Percentiles rank a stretch among this genome's conserved stretches.
Evolutionary conservation across 345 rosid genomes (phyloP).

Genomic region (Pugionium cornutum): DNA sequence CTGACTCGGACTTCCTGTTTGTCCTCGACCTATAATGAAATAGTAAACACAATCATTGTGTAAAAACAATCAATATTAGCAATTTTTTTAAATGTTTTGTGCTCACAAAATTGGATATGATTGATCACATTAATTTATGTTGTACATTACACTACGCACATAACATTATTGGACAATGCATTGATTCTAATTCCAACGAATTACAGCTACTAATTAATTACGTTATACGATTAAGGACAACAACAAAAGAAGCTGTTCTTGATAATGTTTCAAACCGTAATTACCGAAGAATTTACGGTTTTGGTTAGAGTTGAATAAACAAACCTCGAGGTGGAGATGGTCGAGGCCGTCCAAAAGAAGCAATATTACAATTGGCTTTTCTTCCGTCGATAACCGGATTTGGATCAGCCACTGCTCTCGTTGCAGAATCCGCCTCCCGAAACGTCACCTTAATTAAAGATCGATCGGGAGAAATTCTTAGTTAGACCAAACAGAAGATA

Average conservation of each 20-base stretch:
- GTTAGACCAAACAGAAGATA: too few species aligned
- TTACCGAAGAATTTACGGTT: background rate
- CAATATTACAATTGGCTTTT: conserved; percentile 91
- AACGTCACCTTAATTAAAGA: conserved; percentile 62
- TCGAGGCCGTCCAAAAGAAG: conserved; percentile 83
- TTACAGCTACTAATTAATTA: conserved; percentile 7
- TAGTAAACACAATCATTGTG: conserved; percentile 9
- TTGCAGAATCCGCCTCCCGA: conserved; percentile 85
- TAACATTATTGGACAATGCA: conserved; percentile 27
- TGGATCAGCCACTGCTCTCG: conserved; percentile 74
- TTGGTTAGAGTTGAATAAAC: background rate
- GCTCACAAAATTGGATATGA: background rate
- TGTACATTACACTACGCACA: conserved; percentile 1
- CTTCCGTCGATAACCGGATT: conserved; percentile 89
- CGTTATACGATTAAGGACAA: conserved; percentile 13
- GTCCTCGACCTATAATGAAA: conserved; percentile 57
- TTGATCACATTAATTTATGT: background rate
- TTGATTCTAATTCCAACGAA: conserved; percentile 13
- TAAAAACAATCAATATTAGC: background rate
- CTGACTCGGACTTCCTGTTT: conserved; percentile 53
- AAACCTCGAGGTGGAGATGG: conserved; percentile 88
- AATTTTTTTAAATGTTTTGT: too few species aligned
- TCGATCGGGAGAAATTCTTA: background rate
- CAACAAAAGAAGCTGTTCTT: background rate
- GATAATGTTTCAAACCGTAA: conserved; percentile 19